These are phyloP conservation scores for Umbelopsis isabellina DNA, from an alignment of 192 early-diverging fungal species.

Conservation along the genomic window DNA sequence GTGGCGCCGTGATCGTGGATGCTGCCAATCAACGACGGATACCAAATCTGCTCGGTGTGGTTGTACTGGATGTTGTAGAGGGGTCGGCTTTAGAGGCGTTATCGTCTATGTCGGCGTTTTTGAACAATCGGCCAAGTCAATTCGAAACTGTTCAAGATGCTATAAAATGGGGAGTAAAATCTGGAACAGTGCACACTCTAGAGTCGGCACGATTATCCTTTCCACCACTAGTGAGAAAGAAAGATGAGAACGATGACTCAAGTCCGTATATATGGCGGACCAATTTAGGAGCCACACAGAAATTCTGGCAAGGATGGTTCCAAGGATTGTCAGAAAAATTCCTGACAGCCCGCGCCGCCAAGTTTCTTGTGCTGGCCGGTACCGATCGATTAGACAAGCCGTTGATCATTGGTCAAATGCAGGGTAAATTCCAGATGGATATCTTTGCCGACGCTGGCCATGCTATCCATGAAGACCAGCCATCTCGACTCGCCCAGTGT, in stretches of 20 bases:
- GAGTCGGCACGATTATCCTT: slow-evolving; percentile 74
- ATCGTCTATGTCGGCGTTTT: slow-evolving; percentile 46
- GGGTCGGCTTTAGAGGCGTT: slow-evolving; percentile 68
- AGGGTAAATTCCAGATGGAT: slow-evolving; percentile 79
- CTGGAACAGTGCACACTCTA: slow-evolving; percentile 62
- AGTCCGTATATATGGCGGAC: slow-evolving; percentile 62
- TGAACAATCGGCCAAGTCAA: slow-evolving; percentile 48
- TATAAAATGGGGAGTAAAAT: slow-evolving; percentile 63
- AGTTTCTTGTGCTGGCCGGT: slow-evolving; percentile 70
- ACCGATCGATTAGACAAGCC: slow-evolving; percentile 78
- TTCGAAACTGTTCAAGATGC: slow-evolving; percentile 56
- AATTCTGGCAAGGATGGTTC: slow-evolving; percentile 76
- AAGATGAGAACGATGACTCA: slow-evolving; percentile 24
- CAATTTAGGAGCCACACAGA: slow-evolving; percentile 60
- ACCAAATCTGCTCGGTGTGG: slow-evolving; percentile 59
- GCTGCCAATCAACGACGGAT: slow-evolving; percentile 56
- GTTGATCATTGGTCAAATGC: slow-evolving; percentile 82
- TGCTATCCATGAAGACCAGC: slow-evolving; percentile 73
- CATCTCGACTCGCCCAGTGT: slow-evolving; percentile 54
- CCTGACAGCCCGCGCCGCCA: slow-evolving; percentile 59
- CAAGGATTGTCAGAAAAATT: slow-evolving; percentile 72
- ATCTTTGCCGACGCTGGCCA: slow-evolving; percentile 73
- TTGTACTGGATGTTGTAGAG: slow-evolving; percentile 81
- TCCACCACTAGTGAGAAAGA: slow-evolving; percentile 58
- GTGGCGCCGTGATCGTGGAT: slow-evolving; percentile 75